Evolutionary conservation across 352 stramenopile species (phyloP), one percentile per base, ranked within the genome.

Genomic region (Globisporangium canariense): DNA sequence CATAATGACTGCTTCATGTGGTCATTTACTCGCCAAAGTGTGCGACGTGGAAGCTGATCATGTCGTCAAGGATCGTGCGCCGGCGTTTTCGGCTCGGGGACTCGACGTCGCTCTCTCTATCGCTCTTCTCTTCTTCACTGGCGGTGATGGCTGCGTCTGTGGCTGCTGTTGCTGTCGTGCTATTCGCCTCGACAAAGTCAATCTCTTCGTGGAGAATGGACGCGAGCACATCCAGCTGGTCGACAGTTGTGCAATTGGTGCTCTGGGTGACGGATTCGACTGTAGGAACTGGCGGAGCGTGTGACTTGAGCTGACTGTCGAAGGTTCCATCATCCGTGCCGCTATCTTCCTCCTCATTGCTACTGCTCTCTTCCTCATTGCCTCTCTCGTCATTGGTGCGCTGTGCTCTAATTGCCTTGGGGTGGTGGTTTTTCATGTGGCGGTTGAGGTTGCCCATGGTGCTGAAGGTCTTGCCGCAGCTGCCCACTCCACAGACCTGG

Each of bases 391-490:
- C 51, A 18, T 30, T 30, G 30, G 30, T 43, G 13, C 50, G 50
- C 16, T 57, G 50, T 14, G 4, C 14, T 8, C 25, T 14, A 10
- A 57, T 36, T 5, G 34, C 3, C 25, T 45, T 18, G 18, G 18
- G 8, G 52, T 58, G 52, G 52, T 58, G 52, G 30, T 58, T 58
- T 32, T 45, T 58, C 52, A 45, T 43, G 62, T 87, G 78, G 25
- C 78, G 74, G 34, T 79, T 83, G 4, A 87, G 74, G 54, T 87
- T 89, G 40, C 78, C 78, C 45, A 70, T 79, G 0, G 78, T 84
- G 45, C 72, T 86, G 61, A 86, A 87, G n/a, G 76, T 84, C 58
- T 87, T 87, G 59, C 77, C 78, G 50, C 76, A 87, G 18, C 52
- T 58, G 16, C 18, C 52, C 2, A 45, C 52, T n/a, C 20, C 28